Base-by-base conservation (phyloP, 176 grass and related monocot species). In the Oryza glumipatula region DNA sequence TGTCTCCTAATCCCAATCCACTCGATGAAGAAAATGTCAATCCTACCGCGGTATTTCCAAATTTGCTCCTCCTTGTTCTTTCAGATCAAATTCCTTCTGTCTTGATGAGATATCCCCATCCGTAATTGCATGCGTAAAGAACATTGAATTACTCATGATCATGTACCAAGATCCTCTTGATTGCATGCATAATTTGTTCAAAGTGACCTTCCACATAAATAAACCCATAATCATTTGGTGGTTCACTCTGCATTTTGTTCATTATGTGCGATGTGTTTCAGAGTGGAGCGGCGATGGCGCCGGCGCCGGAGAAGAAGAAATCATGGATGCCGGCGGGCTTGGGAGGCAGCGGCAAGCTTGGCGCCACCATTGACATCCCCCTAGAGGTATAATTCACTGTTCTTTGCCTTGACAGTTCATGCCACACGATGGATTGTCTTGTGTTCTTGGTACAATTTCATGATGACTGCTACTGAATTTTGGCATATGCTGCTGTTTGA, bases 11-110 rank as follows among this genome's bases (percentile, higher is more conserved):
- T 65, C 35, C 72, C 56, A 85, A 92, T 92, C 85, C 76, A 1
- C 86, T 65, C 24, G 82, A 89, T 9, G 76, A 78, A 2, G 90
- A 94, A 80, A 84, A 87, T 65, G 80, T 90, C 58, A 94, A 97
- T 83, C 88, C 94, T 70, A 88, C 87, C 32, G 80, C 80, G 81
- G 94, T 94, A 94, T 51, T 67, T 16, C 17, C 11, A 15, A 63
- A 2, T 81, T 21, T 11, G 68, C 5, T 78, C 49, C 0, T 68
- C 82, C 73, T 26, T 80, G 4, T 70, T 75, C 23, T 47, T 54
- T 19, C 0, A 11, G 43, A 4, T 75, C 36, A 35, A 86, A 28
- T 81, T 58, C 35, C 19, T 81, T 39, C 15, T 82, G 44, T 80
- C 78, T 77, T 58, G 4, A 21, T 35, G 19, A 26, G 28, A 73